phyloP scores from a whole-genome alignment of 352 stramenopile genomes.

The Pythium rishiriense region DNA sequence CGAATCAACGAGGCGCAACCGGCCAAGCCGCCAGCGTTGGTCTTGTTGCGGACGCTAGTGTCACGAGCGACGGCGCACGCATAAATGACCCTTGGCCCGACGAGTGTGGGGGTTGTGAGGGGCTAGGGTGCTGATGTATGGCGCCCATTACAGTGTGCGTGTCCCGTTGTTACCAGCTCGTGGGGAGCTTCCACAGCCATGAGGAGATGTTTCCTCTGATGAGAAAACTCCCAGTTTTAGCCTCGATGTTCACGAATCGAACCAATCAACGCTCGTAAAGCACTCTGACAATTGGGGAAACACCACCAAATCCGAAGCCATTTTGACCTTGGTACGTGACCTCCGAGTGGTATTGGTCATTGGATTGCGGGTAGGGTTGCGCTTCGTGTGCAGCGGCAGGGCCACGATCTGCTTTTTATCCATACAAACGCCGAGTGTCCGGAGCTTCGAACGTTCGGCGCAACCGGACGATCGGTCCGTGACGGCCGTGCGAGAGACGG shows the following conservation, averaged over 20 bases:
- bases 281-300: not conserved
- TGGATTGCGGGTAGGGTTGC: not conserved
- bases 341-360: not conserved
- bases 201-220: too few relatives aligned
- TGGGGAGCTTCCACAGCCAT: too few relatives aligned
- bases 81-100: not conserved
- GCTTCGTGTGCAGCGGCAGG: not conserved
- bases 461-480: slow-evolving; percentile 17
- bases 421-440: slow-evolving; percentile 4
- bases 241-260: too few relatives aligned
- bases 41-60: too few relatives aligned
- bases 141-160: too few relatives aligned
- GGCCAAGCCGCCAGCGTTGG: not conserved
- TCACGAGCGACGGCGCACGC: not conserved
- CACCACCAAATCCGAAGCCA: not conserved
- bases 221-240: too few relatives aligned
- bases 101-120: too few relatives aligned
- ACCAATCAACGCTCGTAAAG: too few relatives aligned
- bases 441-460: slow-evolving; percentile 7
- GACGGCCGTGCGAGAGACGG: slow-evolving; percentile 1
- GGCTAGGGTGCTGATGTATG: too few relatives aligned
- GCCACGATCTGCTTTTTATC: not conserved
- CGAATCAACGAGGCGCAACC: not conserved
- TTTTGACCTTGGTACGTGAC: not conserved
- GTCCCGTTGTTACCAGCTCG: too few relatives aligned